Conservation (phyloP, 257 asterid species). For the Solanum chiquidenum region DNA sequence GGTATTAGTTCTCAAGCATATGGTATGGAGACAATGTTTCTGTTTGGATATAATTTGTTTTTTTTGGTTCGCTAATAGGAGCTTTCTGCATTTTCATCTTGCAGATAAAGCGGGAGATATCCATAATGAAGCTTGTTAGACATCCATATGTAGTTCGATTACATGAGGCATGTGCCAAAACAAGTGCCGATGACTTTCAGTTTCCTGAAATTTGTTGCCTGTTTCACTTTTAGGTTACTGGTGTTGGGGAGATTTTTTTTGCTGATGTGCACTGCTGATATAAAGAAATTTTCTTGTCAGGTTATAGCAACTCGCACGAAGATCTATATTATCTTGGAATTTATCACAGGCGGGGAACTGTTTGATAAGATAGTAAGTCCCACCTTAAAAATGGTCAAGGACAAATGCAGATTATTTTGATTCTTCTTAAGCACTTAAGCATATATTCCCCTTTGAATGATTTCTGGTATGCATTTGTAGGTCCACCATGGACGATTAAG, state of each 20-base stretch:
- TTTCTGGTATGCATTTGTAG: constrained; percentile 21
- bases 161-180: constrained; percentile 62
- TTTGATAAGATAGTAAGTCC: constrained; percentile 90
- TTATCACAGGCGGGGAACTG: constrained; percentile 96
- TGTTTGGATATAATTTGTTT: neutral
- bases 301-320: constrained; percentile 95
- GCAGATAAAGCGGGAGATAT: constrained; percentile 97
- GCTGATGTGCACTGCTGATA: neutral
- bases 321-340: constrained; percentile 94
- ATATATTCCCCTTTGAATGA: neutral
- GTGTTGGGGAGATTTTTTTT: neutral
- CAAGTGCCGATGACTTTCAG: neutral
- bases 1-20: neutral
- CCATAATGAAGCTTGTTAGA: constrained; percentile 92
- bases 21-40: neutral
- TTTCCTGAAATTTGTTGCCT: neutral
- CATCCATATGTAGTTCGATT: constrained; percentile 87
- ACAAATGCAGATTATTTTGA: neutral
- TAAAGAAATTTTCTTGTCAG: constrained; percentile 26
- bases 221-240: neutral
- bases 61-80: neutral
- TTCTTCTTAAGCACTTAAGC: neutral
- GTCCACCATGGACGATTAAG: constrained; percentile 90
- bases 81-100: constrained; percentile 13
- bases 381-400: neutral